Base-by-base conservation (phyloP, 306 rosid species). In the Cucumis melo region DNA sequence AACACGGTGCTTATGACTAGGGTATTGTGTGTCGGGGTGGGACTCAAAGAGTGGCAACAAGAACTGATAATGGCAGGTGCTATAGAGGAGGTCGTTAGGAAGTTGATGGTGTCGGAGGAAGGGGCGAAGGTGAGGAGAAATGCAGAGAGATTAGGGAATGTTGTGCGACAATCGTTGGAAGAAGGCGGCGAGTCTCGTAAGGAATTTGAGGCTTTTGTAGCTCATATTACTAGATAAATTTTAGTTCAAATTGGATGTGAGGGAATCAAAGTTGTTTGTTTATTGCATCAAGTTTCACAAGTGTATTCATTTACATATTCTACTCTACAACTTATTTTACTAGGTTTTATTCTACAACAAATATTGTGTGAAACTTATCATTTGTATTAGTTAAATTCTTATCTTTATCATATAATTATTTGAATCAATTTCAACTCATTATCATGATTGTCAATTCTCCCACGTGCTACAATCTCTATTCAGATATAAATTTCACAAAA, bases 191-290 rank as follows among this genome's bases (percentile, higher is more conserved):
- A 74, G 63, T 91, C 95, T 68, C 76, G 78, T 5, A 1, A 60
- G 80, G 98, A 93, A 78, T 81, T 91, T 73, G 86, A 87, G 34
- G 78, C 86, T 77, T 93, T 93, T 84, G 67, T 91, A 81, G 87
- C 87, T n/a, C 95, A 93, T 48, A 85, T 91, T 61, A 80, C 84
- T 3, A 87, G 92, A 65, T 81, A 79, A 66, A 64, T 32, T 32
- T 29, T 6, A 63, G 1, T 29, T 61, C 39, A 27, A 61, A 61
- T 1, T 7, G 13, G 12, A 42, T 42, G 58, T 46, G 53, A 46
- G 17, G 1, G 0, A 0, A 46, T 12, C 5, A 13, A 46, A 12
- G 16, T 46, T 46, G 4, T 32, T 32, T 32, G 36, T 32, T 32
- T 32, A 32, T 3, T 32, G 15, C 7, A 11, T 0, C 8, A 44